Conservation (phyloP, 2,329 filamentous ascomycete species). For the Botrytis squamosa region DNA sequence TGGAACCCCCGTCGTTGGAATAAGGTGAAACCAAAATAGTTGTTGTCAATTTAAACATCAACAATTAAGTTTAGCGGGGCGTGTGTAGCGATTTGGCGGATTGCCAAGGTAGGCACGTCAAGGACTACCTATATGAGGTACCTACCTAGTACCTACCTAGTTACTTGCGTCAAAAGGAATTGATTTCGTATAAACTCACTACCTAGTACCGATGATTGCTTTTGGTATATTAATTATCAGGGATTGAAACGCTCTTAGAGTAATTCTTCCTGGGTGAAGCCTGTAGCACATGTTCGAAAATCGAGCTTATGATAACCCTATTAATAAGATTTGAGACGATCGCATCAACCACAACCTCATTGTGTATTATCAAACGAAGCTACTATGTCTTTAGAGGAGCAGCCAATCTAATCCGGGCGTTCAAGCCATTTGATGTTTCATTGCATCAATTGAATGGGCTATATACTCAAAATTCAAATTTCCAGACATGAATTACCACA, state of each 20-base stretch:
- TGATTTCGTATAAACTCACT: neutral
- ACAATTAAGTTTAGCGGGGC: neutral
- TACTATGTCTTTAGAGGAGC: neutral
- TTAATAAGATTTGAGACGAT: neutral
- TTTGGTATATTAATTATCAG: neutral
- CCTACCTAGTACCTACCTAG: too few species aligned
- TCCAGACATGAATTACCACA: fast-evolving
- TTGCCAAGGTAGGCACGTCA: neutral
- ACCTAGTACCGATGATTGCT: neutral
- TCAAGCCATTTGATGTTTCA: neutral
- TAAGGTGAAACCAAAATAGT: neutral
- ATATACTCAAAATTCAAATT: fast-evolving
- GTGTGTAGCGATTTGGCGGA: neutral
- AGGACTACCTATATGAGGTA: neutral
- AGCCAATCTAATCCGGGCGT: too few species aligned
- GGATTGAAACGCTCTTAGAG: neutral
- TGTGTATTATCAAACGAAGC: neutral
- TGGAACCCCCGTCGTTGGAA: neutral
- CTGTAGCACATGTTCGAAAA: neutral
- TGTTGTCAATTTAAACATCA: neutral
- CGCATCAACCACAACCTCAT: neutral
- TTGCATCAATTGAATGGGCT: fast-evolving
- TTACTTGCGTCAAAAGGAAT: neutral
- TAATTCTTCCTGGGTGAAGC: neutral
- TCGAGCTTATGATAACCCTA: neutral